These are phyloP conservation scores for Entophlyctis helioformis DNA, from an alignment of 192 early-diverging fungal species.

Conservation along the genomic window DNA sequence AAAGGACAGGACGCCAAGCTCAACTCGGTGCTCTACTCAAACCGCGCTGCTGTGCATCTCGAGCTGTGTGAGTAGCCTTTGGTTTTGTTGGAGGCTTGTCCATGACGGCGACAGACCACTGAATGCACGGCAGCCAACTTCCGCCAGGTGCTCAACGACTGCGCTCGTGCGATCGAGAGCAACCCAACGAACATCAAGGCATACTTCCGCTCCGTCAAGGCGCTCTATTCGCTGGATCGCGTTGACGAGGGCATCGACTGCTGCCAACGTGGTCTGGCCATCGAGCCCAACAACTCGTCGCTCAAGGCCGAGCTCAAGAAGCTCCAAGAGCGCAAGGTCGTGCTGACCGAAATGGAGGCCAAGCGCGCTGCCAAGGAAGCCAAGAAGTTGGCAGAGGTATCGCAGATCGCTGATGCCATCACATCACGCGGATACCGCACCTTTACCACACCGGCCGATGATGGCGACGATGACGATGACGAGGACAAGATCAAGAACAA, in stretches of 20 bases:
- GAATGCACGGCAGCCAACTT: conserved; percentile 55
- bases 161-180: conserved; percentile 65
- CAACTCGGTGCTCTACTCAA: conserved; percentile 68
- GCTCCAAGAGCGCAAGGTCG: conserved; percentile 2
- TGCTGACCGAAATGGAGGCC: neutral
- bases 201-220: conserved; percentile 78
- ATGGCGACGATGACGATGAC: too few relatives aligned
- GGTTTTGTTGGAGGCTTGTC: neutral
- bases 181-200: conserved; percentile 84
- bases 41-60: conserved; percentile 86
- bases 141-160: conserved; percentile 79
- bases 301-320: neutral
- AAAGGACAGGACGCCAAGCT: conserved; percentile 58
- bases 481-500: too few relatives aligned
- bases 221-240: conserved; percentile 66
- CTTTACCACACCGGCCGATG: too few relatives aligned
- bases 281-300: conserved; percentile 2
- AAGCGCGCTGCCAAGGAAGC: neutral
- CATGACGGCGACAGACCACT: too few relatives aligned
- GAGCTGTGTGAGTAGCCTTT: conserved; percentile 50
- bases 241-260: conserved; percentile 77
- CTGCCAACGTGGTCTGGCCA: conserved; percentile 58
- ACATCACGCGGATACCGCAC: too few relatives aligned
- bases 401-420: too few relatives aligned
- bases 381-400: too few relatives aligned